Evolutionary conservation across 805 yeast genomes (phyloP).

Genomic region (Teunomyces aglyptinius): DNA sequence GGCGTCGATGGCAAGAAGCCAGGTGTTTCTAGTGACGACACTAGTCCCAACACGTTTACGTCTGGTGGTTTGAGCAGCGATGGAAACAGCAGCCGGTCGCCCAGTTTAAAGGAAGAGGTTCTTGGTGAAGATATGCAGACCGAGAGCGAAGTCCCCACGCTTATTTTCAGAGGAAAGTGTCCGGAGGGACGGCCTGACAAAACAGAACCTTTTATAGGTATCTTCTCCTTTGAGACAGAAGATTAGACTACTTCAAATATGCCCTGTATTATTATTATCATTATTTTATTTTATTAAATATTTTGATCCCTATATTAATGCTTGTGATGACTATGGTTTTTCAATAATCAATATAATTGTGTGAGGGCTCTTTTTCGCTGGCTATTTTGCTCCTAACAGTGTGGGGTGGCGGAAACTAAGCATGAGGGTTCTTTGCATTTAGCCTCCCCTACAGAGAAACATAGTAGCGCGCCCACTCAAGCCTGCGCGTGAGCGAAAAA

Average conservation of each 20-base stretch:
- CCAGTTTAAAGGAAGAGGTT: slow-evolving; percentile 14
- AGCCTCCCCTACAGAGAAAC: too few relatives aligned
- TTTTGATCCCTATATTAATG: too few relatives aligned
- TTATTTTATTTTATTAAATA: neutral
- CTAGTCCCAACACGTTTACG: neutral
- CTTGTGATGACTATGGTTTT: neutral
- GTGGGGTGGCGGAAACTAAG: too few relatives aligned
- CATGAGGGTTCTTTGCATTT: too few relatives aligned
- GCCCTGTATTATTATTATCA: neutral
- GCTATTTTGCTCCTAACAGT: too few relatives aligned
- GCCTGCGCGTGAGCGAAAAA: neutral
- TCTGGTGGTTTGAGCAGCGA: neutral
- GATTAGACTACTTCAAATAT: slow-evolving; percentile 16
- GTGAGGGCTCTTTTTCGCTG: too few relatives aligned
- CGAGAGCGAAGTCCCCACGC: slow-evolving; percentile 44
- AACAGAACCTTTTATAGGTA: slow-evolving; percentile 55
- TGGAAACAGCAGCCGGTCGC: slow-evolving; percentile 5
- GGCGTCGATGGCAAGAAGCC: slow-evolving; percentile 1
- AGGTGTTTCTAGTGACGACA: slow-evolving; percentile 4
- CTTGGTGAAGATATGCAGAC: slow-evolving; percentile 34
- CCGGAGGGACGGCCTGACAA: slow-evolving; percentile 54
- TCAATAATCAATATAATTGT: too few relatives aligned
- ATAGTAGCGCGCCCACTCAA: neutral
- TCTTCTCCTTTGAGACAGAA: slow-evolving; percentile 50
- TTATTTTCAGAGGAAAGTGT: slow-evolving; percentile 50